Percentiles rank a stretch among this genome's conserved stretches.
Evolutionary conservation across 192 early-diverging fungal genomes (phyloP).

Genomic region (Diversispora eburnea): DNA sequence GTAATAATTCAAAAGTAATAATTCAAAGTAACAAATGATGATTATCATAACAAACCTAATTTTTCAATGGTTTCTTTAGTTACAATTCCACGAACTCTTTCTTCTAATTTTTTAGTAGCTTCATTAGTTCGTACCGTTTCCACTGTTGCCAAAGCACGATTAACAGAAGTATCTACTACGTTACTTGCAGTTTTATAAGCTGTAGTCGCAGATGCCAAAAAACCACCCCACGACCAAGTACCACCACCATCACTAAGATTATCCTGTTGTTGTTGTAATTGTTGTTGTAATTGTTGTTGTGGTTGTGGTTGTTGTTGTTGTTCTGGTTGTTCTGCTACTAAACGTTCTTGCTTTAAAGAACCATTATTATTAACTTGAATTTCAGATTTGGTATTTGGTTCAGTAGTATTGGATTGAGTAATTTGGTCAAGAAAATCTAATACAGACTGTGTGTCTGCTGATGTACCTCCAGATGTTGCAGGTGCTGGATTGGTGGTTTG

Average conservation of each 20-base stretch:
- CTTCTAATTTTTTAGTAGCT: slow-evolving; percentile 46
- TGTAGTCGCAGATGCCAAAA: slow-evolving; percentile 52
- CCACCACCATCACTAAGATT: not conserved
- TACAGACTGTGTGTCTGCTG: slow-evolving; percentile 39
- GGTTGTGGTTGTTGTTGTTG: slow-evolving; percentile 25
- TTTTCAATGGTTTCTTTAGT: slow-evolving; percentile 60
- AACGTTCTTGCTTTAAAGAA: slow-evolving; percentile 22
- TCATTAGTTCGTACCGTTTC: slow-evolving; percentile 38
- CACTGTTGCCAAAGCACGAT: slow-evolving; percentile 40
- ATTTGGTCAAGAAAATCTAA: slow-evolving; percentile 48
- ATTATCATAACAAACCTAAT: slow-evolving; percentile 38
- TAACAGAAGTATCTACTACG: slow-evolving; percentile 49
- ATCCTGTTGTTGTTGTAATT: not conserved
- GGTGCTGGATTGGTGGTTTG: slow-evolving; percentile 11
- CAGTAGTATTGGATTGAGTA: slow-evolving; percentile 35
- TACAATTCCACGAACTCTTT: slow-evolving; percentile 50
- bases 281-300: slow-evolving; percentile 25
- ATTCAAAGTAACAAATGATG: not conserved
- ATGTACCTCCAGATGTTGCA: not conserved
- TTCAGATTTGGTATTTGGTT: slow-evolving; percentile 20
- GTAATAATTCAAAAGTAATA: not conserved
- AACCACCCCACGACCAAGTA: slow-evolving; percentile 47
- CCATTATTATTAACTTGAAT: slow-evolving; percentile 13
- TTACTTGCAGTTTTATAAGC: slow-evolving; percentile 56
- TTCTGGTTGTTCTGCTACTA: slow-evolving; percentile 22